A percentile compares a stretch with the other conserved stretches of the same genome.
Evolutionary conservation across 2,329 filamentous ascomycete genomes (phyloP).

Genomic region (Aaosphaeria arxii): DNA sequence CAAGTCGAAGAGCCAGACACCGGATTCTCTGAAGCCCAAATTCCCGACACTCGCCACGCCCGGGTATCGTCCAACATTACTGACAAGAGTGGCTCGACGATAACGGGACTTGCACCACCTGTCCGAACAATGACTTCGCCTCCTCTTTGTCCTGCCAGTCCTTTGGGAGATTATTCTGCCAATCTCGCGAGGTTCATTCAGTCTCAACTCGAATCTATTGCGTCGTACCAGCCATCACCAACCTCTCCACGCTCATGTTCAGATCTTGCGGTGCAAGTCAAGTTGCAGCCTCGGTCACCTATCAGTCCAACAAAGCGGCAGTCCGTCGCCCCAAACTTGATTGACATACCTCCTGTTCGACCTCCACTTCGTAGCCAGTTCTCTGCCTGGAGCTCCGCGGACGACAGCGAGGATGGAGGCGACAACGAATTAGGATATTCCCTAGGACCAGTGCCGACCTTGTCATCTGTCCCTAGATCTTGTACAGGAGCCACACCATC

Average conservation of each 20-base stretch:
- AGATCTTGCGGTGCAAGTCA: constrained; percentile 20
- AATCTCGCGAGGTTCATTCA: constrained; percentile 36
- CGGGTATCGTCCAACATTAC: constrained; percentile 28
- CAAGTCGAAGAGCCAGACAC: constrained; percentile 1
- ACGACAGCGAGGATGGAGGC: constrained; percentile 23
- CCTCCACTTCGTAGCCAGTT: constrained; percentile 33
- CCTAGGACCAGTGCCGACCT: constrained; percentile 9
- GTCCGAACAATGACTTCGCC: constrained; percentile 5
- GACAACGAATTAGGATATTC: constrained; percentile 21
- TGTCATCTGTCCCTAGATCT: constrained; percentile 6
- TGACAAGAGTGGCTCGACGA: constrained; percentile 26
- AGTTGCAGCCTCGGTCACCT: constrained; percentile 19
- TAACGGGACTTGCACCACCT: constrained; percentile 13
- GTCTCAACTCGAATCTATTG: constrained; percentile 30
- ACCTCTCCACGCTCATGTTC: constrained; percentile 29
- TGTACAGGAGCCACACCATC: constrained; percentile 21
- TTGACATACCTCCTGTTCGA: constrained; percentile 28
- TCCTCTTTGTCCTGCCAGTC: constrained; percentile 9
- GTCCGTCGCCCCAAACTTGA: constrained; percentile 17
- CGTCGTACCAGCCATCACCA: constrained; percentile 19
- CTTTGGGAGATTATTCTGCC: constrained; percentile 32
- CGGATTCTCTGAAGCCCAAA: constrained; percentile 8
- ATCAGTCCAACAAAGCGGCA: constrained; percentile 12
- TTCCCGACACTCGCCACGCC: constrained; percentile 17
- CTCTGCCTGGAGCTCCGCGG: constrained; percentile 37